phyloP scores from a whole-genome alignment of 257 asterid genomes.

The Penstemon barbatus region DNA sequence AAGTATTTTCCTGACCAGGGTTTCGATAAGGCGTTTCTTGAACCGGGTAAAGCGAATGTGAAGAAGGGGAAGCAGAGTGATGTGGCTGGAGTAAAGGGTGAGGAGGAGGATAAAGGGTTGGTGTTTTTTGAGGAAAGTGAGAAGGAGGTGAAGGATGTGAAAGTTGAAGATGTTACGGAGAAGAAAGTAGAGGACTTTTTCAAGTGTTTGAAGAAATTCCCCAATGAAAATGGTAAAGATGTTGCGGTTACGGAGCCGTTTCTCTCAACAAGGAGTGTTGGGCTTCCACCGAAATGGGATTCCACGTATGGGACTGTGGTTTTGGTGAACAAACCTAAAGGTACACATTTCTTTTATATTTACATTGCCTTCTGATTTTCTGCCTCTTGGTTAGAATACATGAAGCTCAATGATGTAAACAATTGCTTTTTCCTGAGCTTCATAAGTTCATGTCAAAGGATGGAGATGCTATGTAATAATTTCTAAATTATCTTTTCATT shows the following conservation, averaged over 20 bases:
- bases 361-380: constrained; percentile 1
- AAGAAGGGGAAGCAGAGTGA: constrained; percentile 32
- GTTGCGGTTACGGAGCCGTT: constrained; percentile 53
- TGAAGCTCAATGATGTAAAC: background rate
- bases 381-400: background rate
- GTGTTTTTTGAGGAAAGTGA: constrained; percentile 66
- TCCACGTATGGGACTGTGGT: constrained; percentile 81
- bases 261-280: constrained; percentile 68
- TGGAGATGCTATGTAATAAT: background rate
- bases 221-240: constrained; percentile 46
- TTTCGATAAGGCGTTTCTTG: constrained; percentile 90
- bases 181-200: constrained; percentile 94
- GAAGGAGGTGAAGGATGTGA: constrained; percentile 36
- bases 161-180: constrained; percentile 64
- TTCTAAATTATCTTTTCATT: background rate
- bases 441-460: background rate
- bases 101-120: constrained; percentile 45
- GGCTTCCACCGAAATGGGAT: constrained; percentile 97
- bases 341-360: constrained; percentile 34
- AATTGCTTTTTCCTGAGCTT: background rate
- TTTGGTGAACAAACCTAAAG: constrained; percentile 92
- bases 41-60: constrained; percentile 57
- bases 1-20: constrained; percentile 93
- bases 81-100: constrained; percentile 10
- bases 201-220: constrained; percentile 91